Conservation (phyloP, 75 land plant genomes). For the Azolla pinnata region DNA sequence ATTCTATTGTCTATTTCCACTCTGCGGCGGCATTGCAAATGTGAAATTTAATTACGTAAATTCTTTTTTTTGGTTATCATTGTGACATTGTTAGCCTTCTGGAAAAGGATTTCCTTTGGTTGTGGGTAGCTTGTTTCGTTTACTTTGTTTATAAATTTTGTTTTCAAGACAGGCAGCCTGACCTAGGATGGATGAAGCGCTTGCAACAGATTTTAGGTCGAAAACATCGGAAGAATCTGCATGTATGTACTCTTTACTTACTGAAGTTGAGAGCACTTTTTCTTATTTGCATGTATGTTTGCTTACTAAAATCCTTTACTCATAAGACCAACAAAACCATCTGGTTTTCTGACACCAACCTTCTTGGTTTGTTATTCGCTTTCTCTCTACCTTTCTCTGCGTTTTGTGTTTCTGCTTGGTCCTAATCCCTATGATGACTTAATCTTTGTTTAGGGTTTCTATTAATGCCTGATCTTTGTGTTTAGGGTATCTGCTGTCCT, state of each 20-base stretch:
- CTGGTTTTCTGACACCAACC: no score
- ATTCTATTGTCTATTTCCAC: constrained; percentile 87
- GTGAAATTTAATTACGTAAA: constrained; percentile 34
- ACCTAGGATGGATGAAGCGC: constrained; percentile 94
- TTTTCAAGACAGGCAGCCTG: constrained; percentile 60
- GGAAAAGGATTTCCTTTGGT: not conserved
- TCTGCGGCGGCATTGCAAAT: constrained; percentile 86
- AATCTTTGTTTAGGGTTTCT: no score
- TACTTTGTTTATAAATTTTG: not conserved
- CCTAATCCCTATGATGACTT: no score
- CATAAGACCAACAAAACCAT: no score
- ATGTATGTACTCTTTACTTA: constrained; percentile 39
- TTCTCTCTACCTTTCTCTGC: no score
- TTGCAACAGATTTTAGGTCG: constrained; percentile 92
- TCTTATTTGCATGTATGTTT: no score
- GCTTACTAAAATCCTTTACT: no score
- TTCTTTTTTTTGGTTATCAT: not conserved
- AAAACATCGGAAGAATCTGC: constrained; percentile 80
- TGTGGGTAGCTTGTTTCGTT: not conserved
- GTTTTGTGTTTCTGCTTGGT: no score
- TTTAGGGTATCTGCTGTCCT: no score
- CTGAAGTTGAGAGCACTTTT: no score
- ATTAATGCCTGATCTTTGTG: no score
- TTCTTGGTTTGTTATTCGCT: no score
- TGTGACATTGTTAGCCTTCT: not conserved